phyloP scores from a whole-genome alignment of 176 grass and related monocot species.

The Guadua angustifolia region DNA sequence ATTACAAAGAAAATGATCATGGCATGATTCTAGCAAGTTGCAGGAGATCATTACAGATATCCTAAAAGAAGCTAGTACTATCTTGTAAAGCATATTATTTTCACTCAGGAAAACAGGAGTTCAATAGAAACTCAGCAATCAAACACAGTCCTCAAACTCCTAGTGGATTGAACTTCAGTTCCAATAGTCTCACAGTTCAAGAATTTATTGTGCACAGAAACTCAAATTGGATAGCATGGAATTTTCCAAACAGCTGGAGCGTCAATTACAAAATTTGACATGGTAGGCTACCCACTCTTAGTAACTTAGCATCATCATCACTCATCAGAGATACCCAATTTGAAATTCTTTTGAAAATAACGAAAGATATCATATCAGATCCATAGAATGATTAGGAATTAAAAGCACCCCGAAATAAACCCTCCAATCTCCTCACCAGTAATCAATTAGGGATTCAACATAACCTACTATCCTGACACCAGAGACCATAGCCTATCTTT shows the following conservation, averaged over 20 bases:
- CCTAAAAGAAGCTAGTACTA: background rate
- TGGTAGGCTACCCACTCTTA: background rate
- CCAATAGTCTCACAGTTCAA: background rate
- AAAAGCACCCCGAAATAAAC: background rate
- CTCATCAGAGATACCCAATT: background rate
- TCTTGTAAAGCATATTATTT: background rate
- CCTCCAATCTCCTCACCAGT: background rate
- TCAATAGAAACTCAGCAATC: background rate
- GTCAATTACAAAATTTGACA: background rate
- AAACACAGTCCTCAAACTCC: background rate
- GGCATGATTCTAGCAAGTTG: background rate
- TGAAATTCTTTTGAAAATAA: too few species aligned
- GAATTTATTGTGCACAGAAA: background rate
- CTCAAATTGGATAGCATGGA: background rate
- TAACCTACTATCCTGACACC: background rate
- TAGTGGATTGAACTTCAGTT: background rate
- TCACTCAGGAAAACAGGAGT: background rate
- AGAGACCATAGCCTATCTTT: too few species aligned
- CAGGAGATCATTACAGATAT: background rate
- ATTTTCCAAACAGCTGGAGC: background rate
- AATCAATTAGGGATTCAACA: background rate
- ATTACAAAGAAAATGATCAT: background rate
- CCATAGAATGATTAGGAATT: too few species aligned
- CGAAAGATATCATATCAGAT: too few species aligned
- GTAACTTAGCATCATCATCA: background rate